These are phyloP conservation scores for Elongisporangium undulatum DNA, from an alignment of 352 stramenopile genomes.

Conservation along the genomic window DNA sequence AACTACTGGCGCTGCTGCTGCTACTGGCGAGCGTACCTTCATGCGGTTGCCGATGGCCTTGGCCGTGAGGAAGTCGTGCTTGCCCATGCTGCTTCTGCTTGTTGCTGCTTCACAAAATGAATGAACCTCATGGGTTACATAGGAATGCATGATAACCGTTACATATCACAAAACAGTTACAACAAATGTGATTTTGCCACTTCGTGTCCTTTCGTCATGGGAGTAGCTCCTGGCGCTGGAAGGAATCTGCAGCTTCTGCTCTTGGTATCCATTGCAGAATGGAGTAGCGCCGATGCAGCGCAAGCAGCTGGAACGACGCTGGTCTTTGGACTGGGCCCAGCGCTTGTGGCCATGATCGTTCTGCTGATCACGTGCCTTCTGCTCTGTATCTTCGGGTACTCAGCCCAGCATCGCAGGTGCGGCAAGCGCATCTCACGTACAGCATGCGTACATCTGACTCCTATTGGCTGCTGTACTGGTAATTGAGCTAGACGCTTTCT, in stretches of 20 bases:
- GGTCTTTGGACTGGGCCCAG: background rate
- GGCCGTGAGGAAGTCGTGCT: constrained; percentile 81
- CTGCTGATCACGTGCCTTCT: background rate
- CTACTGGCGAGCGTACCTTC: constrained; percentile 38
- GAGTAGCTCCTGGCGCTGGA: background rate
- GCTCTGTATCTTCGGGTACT: background rate
- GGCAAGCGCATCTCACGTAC: too few relatives aligned
- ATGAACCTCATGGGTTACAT: background rate
- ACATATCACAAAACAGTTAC: background rate
- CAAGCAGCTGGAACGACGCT: background rate
- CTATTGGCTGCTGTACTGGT: background rate
- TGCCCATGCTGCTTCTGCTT: constrained; percentile 42
- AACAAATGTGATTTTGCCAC: background rate
- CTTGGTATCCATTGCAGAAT: background rate
- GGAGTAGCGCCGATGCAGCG: background rate
- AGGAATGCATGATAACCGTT: background rate
- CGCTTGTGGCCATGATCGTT: background rate
- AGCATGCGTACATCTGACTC: too few relatives aligned
- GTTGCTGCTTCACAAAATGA: background rate
- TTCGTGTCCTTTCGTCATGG: constrained; percentile 1
- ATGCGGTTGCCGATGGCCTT: constrained; percentile 87
- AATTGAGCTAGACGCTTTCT: background rate
- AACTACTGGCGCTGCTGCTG: background rate
- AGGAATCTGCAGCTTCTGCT: background rate
- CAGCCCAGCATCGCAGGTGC: background rate